phyloP scores from a whole-genome alignment of 768 basidiomycete species.

The Strobilomyces dryophilus region DNA sequence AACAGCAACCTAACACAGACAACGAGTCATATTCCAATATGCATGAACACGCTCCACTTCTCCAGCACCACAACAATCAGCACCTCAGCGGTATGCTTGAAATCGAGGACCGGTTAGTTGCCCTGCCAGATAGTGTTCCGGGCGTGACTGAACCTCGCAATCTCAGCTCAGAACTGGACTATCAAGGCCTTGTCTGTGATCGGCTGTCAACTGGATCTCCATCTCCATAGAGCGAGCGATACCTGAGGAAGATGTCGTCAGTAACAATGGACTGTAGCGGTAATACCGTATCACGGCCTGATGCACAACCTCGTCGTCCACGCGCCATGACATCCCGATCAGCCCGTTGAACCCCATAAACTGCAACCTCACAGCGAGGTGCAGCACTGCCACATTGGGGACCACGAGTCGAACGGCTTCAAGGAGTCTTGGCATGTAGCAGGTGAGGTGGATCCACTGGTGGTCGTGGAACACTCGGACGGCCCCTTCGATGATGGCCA shows the following conservation, averaged over 20 bases:
- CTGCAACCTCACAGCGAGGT: neutral
- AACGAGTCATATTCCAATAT: too few species aligned
- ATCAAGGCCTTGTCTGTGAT: slow-evolving; percentile 6
- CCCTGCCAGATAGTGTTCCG: slow-evolving; percentile 2
- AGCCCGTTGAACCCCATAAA: neutral
- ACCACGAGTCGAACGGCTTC: neutral
- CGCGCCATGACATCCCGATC: slow-evolving; percentile 1
- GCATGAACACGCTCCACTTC: too few species aligned
- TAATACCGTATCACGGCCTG: neutral
- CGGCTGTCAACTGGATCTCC: neutral
- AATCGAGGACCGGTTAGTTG: neutral
- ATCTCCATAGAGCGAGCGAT: slow-evolving; percentile 5
- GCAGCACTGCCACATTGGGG: neutral
- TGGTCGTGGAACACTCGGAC: neutral
- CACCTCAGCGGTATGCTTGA: too few species aligned
- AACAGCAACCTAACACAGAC: too few species aligned
- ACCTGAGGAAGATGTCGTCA: slow-evolving; percentile 17
- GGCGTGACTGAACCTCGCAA: slow-evolving; percentile 3
- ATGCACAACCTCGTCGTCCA: neutral
- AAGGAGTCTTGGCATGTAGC: neutral
- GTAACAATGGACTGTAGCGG: slow-evolving; percentile 5
- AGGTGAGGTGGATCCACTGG: neutral
- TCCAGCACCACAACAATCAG: too few species aligned
- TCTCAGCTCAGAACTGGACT: slow-evolving; percentile 2
- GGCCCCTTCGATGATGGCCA: neutral